Base-by-base conservation (phyloP, 2,329 filamentous ascomycete genomes). In the Aspergillus glaucus region DNA sequence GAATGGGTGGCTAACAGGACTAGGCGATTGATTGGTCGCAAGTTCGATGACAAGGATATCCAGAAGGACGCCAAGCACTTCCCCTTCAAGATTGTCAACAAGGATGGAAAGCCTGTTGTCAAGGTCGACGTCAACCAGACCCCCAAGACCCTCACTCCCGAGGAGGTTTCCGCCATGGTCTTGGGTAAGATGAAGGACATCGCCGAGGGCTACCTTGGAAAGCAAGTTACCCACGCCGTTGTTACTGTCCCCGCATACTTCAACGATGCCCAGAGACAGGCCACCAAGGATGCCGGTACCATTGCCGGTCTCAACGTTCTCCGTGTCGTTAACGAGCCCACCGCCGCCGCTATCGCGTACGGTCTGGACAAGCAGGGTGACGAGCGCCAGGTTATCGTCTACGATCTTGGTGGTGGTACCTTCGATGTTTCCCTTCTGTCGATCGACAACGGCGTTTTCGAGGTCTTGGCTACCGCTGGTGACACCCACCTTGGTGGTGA, bases 401-500 rank as follows among this genome's bases (percentile, higher is more conserved):
- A 92, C 76, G 88, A 94, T 82, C 86, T 93, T 54, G 88, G 88
- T 82, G 88, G 88, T 84, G 88, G 88, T 83, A 93, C 88, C 61
- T 93, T 93, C 68, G 88, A 94, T 88, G 88, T 94, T 45, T 93
- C 90, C 47, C 88, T 95, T 58, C 83, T 95, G 49, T 93, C 87
- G 51, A 93, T 94, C 57, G 89, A 95, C 63, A 79, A 90, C 68
- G 91, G 91, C 70, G 88, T 95, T 62, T 95, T 96, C 69, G 90
- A 95, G 79, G 91, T 96, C 62, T 75, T 92, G 74, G 87, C 91
- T 73, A 95, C 90, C 64, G 89, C 90, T 69, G 90, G 91, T 89
- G 91, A 96, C 72, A 95, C 91, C 64, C 91, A 95, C 74, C 83
- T 96, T 62, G 91, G 91, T 86, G 91, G 91, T 84, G 91, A 97